A percentile compares a stretch with the other conserved stretches of the same genome.
phyloP scores from a whole-genome alignment of 768 basidiomycete genomes.

The Astraeus odoratus region DNA sequence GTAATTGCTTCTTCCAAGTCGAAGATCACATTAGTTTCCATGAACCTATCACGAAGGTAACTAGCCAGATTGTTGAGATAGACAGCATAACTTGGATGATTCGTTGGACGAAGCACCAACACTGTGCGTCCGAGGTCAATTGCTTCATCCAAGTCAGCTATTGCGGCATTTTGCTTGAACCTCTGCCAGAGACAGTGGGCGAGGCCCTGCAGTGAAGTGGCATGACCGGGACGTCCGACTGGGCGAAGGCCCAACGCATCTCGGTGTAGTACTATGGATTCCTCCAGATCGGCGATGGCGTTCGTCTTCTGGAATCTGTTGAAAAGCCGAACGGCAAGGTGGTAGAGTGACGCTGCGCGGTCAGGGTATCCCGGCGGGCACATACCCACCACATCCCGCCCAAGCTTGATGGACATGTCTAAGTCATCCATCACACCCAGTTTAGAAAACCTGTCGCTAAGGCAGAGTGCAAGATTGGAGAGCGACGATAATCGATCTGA shows the following conservation, averaged over 20 bases:
- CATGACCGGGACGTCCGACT: neutral
- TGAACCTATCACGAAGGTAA: neutral
- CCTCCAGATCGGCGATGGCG: neutral
- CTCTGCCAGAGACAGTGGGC: neutral
- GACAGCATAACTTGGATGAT: neutral
- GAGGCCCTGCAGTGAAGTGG: neutral
- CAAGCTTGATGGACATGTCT: neutral
- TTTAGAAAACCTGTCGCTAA: neutral
- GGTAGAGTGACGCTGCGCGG: neutral
- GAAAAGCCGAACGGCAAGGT: neutral
- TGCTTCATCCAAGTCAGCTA: neutral
- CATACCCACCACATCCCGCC: neutral
- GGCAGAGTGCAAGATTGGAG: neutral
- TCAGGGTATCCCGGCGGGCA: neutral
- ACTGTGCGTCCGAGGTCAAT: neutral
- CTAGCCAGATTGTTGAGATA: neutral
- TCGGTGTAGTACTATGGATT: neutral
- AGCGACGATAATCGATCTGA: neutral
- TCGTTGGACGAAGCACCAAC: neutral
- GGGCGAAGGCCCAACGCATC: neutral
- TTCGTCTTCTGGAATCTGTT: neutral
- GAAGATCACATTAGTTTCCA: too few species aligned
- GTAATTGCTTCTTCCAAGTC: neutral
- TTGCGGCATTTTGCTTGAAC: neutral
- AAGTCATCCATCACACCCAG: neutral